Conservation (phyloP, 1,284 basidiomycete species). For the Sporisorium scitamineum region DNA sequence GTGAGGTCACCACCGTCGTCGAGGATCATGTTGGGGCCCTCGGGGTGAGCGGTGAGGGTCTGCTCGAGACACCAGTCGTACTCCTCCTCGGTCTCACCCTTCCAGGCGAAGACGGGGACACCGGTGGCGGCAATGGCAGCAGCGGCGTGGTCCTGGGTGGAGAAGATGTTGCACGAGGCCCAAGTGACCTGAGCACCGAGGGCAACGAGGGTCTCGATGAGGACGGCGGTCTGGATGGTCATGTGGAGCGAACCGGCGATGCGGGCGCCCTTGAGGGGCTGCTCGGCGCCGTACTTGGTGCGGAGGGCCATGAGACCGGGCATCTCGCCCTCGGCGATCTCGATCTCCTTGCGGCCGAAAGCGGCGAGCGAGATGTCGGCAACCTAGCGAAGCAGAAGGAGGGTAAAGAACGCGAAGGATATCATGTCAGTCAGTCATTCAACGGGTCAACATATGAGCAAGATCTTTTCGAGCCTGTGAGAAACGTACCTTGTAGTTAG, state of each 20-base stretch:
- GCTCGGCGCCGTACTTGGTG: slow-evolving; percentile 78
- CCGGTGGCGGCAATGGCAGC: slow-evolving; percentile 98
- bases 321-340: slow-evolving; percentile 82
- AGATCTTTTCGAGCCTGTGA: too few species aligned
- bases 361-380: slow-evolving; percentile 93
- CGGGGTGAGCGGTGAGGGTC: slow-evolving; percentile 83
- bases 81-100: slow-evolving; percentile 99
- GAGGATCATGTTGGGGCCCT: slow-evolving; percentile 97
- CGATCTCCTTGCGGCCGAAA: slow-evolving; percentile 97
- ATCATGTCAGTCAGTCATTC: slow-evolving; percentile 4
- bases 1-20: slow-evolving; percentile 99
- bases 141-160: slow-evolving; percentile 97
- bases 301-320: slow-evolving; percentile 68
- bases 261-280: slow-evolving; percentile 94
- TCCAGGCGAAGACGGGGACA: slow-evolving; percentile 99
- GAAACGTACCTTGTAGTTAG: slow-evolving; percentile 60
- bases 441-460: too few species aligned
- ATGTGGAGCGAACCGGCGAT: slow-evolving; percentile 82
- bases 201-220: slow-evolving; percentile 76
- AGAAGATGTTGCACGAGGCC: slow-evolving; percentile 99
- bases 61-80: slow-evolving; percentile 96
- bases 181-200: slow-evolving; percentile 98
- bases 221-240: slow-evolving; percentile 85
- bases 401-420: neutral
- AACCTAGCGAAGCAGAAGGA: slow-evolving; percentile 53